These are phyloP conservation scores for Botrytis aclada DNA, from an alignment of 2,329 filamentous ascomycete species.

Conservation along the genomic window DNA sequence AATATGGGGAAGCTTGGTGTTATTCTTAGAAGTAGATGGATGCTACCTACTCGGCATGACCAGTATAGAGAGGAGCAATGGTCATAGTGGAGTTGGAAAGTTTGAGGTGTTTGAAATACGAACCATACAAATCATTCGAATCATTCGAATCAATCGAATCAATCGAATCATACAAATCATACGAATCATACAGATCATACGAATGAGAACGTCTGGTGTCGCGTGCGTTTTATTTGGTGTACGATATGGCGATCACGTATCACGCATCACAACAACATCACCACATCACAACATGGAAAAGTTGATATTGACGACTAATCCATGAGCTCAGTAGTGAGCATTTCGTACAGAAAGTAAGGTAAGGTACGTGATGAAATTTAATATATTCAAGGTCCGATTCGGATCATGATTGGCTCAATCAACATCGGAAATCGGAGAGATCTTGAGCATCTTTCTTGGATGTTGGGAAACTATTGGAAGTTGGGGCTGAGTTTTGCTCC, in stretches of 20 bases:
- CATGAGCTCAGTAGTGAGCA: neutral
- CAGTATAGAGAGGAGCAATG: neutral
- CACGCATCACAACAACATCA: neutral
- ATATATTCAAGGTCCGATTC: neutral
- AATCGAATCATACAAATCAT: no score
- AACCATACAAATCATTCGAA: neutral
- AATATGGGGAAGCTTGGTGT: neutral
- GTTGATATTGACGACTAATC: neutral
- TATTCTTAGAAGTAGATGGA: neutral
- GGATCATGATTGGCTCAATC: neutral
- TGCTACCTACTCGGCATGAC: neutral
- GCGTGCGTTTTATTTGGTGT: neutral
- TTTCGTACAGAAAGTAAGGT: conserved; percentile 8
- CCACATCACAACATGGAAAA: neutral
- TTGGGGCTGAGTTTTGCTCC: neutral
- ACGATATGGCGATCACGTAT: neutral
- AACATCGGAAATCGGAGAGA: neutral
- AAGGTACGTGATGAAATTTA: conserved; percentile 1
- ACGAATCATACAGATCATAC: neutral
- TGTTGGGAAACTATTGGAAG: neutral
- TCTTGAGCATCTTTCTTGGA: conserved; percentile 2
- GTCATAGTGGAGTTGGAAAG: neutral
- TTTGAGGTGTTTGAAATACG: neutral
- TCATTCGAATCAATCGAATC: no score
- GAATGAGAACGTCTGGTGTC: neutral